Percentiles rank a stretch among this genome's conserved stretches.
These are phyloP conservation scores for Leccinum boreale DNA, from an alignment of 768 basidiomycete species.

Conservation along the genomic window DNA sequence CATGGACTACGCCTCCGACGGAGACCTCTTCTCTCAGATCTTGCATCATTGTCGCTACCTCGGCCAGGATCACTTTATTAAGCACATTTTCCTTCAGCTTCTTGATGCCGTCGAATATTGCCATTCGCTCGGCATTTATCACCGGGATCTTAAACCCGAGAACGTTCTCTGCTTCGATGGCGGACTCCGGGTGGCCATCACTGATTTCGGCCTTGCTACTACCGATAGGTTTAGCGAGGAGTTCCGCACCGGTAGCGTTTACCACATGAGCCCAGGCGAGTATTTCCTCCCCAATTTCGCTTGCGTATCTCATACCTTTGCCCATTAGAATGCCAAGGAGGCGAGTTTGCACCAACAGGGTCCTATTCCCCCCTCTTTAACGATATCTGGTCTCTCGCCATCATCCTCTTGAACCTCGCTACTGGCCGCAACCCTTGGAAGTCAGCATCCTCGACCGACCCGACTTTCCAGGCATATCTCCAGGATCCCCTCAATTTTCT, in stretches of 20 bases:
- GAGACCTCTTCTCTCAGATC: constrained; percentile 92
- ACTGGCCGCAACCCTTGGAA: constrained; percentile 97
- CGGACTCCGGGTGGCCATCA: constrained; percentile 77
- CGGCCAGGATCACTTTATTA: constrained; percentile 82
- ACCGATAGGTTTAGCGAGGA: constrained; percentile 82
- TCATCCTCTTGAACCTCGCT: constrained; percentile 93
- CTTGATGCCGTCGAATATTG: constrained; percentile 92
- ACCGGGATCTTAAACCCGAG: constrained; percentile 97
- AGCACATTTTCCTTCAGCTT: constrained; percentile 88
- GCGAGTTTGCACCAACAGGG: constrained; percentile 56
- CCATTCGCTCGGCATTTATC: constrained; percentile 88
- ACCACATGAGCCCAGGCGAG: constrained; percentile 94
- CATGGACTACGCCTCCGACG: constrained; percentile 89
- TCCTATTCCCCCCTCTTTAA: constrained; percentile 85
- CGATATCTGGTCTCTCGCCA: constrained; percentile 95
- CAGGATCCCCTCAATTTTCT: constrained; percentile 76
- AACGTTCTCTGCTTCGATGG: constrained; percentile 84
- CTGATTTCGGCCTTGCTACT: constrained; percentile 95
- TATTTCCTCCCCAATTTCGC: constrained; percentile 11
- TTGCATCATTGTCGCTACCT: constrained; percentile 70
- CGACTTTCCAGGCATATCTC: constrained; percentile 86
- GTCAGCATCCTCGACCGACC: constrained; percentile 76
- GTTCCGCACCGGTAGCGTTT: constrained; percentile 95
- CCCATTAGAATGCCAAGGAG: constrained; percentile 78
- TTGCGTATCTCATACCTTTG: constrained; percentile 21